phyloP scores from a whole-genome alignment of 1,284 basidiomycete genomes.

The Apiotrichum siamense region DNA sequence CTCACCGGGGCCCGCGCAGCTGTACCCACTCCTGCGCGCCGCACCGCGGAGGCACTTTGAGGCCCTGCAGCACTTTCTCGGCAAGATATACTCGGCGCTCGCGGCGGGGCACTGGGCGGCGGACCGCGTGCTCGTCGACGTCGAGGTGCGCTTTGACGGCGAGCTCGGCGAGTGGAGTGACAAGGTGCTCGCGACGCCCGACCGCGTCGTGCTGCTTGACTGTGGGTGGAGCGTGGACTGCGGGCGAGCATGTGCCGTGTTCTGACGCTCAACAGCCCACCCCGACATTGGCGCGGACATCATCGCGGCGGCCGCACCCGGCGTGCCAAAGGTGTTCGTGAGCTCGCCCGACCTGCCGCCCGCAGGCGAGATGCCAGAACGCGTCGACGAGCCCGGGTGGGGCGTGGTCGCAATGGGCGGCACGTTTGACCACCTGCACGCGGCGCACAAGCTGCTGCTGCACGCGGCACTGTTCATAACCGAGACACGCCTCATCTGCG shows the following conservation, averaged over 20 bases:
- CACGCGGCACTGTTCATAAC: constrained; percentile 84
- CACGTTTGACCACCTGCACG: constrained; percentile 96
- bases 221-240: too few relatives aligned
- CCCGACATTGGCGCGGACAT: constrained; percentile 4
- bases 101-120: constrained; percentile 36
- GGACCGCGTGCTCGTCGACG: constrained; percentile 36
- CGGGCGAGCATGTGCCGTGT: not conserved
- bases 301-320: not conserved
- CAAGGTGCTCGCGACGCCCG: constrained; percentile 15
- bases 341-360: not conserved
- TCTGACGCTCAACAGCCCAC: not conserved
- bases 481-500: constrained; percentile 73
- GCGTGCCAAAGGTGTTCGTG: not conserved
- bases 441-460: constrained; percentile 94
- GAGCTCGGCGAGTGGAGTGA: constrained; percentile 24
- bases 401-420: constrained; percentile 55
- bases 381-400: constrained; percentile 13
- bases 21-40: constrained; percentile 21
- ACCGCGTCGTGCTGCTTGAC: constrained; percentile 15
- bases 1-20: constrained; percentile 22
- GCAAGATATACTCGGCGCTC: constrained; percentile 37
- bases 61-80: constrained; percentile 38
- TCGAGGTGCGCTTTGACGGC: constrained; percentile 42
- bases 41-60: constrained; percentile 28
- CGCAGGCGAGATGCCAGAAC: not conserved